phyloP scores from a whole-genome alignment of 2,329 filamentous ascomycete genomes.

The Xylariaceae sp. region DNA sequence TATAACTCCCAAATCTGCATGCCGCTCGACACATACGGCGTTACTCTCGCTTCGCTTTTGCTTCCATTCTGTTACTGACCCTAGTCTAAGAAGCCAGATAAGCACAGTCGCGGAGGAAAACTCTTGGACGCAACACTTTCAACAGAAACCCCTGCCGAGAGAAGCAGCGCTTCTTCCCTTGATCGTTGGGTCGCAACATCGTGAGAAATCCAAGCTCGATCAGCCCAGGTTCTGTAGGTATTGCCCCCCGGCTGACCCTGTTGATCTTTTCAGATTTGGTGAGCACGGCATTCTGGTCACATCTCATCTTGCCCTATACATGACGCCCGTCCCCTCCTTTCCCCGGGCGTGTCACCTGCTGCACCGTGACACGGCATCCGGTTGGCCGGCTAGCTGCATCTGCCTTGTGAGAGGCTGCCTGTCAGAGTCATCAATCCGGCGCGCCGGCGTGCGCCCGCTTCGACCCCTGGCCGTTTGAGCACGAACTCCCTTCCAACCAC shows the following conservation, averaged over 20 bases:
- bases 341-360: conserved; percentile 5
- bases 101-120: no score
- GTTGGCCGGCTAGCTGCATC: conserved; percentile 20
- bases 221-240: no score
- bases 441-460: conserved; percentile 2
- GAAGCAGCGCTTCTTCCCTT: no score
- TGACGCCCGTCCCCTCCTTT: background rate
- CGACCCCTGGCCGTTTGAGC: background rate
- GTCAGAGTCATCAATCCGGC: conserved; percentile 2
- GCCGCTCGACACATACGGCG: no score
- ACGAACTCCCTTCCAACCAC: conserved; percentile 4
- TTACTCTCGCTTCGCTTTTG: no score
- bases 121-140: no score
- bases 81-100: no score
- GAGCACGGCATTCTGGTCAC: conserved; percentile 1
- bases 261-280: background rate
- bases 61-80: no score
- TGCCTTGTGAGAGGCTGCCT: conserved; percentile 22
- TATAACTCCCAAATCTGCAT: no score
- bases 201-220: no score
- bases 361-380: conserved; percentile 5
- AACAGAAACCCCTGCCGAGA: no score
- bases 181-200: no score
- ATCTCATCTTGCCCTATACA: conserved; percentile 1
- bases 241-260: background rate